Percentiles rank a stretch among this genome's conserved stretches.
Conservation (phyloP, 306 rosid genomes). For the Malus asiatica region DNA sequence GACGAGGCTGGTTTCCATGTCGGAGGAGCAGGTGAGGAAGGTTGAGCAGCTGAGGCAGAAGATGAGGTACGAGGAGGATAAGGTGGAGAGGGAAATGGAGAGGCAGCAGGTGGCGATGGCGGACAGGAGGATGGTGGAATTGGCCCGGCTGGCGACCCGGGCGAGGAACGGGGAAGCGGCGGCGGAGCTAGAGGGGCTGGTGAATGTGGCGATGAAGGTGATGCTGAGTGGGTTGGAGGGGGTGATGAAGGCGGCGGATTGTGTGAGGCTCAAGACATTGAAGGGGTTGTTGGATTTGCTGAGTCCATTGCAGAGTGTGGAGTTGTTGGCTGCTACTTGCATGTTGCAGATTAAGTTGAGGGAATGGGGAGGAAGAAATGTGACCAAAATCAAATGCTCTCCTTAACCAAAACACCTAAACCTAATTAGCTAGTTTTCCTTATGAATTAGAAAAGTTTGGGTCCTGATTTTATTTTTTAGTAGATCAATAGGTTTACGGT, state of each 20-base stretch:
- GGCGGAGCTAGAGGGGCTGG: slow-evolving; percentile 18
- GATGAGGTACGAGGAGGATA: slow-evolving; percentile 32
- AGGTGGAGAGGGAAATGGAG: slow-evolving; percentile 40
- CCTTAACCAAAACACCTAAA: neutral
- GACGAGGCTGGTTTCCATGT: neutral
- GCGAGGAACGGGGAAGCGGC: neutral
- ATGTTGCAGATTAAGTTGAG: slow-evolving; percentile 38
- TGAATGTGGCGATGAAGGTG: slow-evolving; percentile 34
- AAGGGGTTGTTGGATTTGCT: slow-evolving; percentile 59
- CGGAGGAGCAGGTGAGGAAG: slow-evolving; percentile 21
- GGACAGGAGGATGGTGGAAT: slow-evolving; percentile 37
- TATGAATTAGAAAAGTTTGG: neutral
- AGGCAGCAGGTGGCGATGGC: slow-evolving; percentile 55
- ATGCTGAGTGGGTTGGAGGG: slow-evolving; percentile 46
- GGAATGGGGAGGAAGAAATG: slow-evolving; percentile 26
- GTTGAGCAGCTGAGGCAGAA: slow-evolving; percentile 20
- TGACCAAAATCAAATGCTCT: neutral
- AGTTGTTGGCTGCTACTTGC: slow-evolving; percentile 44
- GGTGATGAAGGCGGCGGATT: slow-evolving; percentile 66
- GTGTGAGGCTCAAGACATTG: slow-evolving; percentile 59
- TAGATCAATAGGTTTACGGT: no score
- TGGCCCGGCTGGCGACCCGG: slow-evolving; percentile 18
- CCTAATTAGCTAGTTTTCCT: neutral
- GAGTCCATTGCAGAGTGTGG: slow-evolving; percentile 53
- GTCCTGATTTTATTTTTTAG: neutral